Base-by-base conservation (phyloP, 257 asterid species). In the Verbena officinalis region DNA sequence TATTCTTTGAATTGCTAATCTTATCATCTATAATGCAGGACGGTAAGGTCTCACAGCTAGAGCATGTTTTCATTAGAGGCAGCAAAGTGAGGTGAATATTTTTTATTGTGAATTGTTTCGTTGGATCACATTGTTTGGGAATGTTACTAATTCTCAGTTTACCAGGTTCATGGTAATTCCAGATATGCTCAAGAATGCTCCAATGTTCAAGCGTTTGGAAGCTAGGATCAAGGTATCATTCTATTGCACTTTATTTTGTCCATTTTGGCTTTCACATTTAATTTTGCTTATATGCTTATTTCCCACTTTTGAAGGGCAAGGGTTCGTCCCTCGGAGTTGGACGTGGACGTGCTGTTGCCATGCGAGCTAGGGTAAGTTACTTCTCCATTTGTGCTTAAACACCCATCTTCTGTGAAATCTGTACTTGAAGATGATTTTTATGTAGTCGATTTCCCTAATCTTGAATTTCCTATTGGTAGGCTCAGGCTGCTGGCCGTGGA, bases 401-500 rank as follows among this genome's bases (percentile, higher is more conserved):
- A n/a, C n/a, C n/a, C n/a, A n/a, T n/a, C n/a, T n/a, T n/a, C n/a
- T n/a, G 33, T 27, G 33, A 27, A 27, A 27, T 27, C 33, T 27
- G 33, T n/a, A n/a, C n/a, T 30, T 39, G 19, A 39, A 7, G 23
- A 10, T 6, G 23, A 8, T 20, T 20, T 1, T 16, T n/a, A n/a
- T n/a, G 20, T 31, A 22, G 43, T n/a, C 9, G 54, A 34, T 36
- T 53, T 10, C 30, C 69, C 68, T 78, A 64, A 67, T 45, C 19
- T 24, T 20, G n/a, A 22, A 57, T 39, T 68, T 62, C 49, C 49
- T 30, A 30, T 61, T 53, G 68, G 56, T 86, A 91, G 96, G 97
- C 91, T 50, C 95, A 88, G 74, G 92, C 87, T 77, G 86, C 91
- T 68, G 95, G 98, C 34, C 98, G 98, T 67, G 98, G 95, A 27